Conservation (phyloP, 108 stramenopile genomes). For the Nitzschia sp. region DNA sequence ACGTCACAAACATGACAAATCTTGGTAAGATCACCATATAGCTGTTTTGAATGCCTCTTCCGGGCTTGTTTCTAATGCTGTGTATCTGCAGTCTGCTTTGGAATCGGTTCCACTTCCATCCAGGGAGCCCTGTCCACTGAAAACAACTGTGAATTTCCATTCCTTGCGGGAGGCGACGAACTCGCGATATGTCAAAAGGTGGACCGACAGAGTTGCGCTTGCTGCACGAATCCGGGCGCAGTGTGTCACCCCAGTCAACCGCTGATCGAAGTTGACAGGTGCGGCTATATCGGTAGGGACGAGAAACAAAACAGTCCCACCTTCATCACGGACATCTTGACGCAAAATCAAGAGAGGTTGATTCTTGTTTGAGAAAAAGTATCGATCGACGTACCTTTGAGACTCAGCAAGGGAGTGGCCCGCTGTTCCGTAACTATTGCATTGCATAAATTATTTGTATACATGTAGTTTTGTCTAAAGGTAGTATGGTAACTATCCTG, state of each 20-base stretch:
- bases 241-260: neutral
- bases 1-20: neutral
- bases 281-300: neutral
- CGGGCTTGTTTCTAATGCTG: neutral
- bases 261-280: neutral
- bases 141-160: neutral
- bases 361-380: neutral
- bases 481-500: no score
- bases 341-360: neutral
- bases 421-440: no score
- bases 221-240: neutral
- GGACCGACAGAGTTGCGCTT: neutral
- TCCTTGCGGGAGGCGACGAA: neutral
- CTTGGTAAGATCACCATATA: neutral
- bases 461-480: no score
- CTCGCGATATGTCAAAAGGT: neutral
- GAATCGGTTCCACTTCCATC: neutral
- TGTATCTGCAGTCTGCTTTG: no score
- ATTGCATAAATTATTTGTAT: no score
- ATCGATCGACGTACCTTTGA: neutral
- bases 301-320: neutral
- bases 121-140: neutral
- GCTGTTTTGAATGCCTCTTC: neutral
- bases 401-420: neutral
- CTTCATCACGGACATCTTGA: neutral